These are phyloP conservation scores for Chalaropsis thielavioides DNA, from an alignment of 2,329 filamentous ascomycete genomes.

Conservation along the genomic window DNA sequence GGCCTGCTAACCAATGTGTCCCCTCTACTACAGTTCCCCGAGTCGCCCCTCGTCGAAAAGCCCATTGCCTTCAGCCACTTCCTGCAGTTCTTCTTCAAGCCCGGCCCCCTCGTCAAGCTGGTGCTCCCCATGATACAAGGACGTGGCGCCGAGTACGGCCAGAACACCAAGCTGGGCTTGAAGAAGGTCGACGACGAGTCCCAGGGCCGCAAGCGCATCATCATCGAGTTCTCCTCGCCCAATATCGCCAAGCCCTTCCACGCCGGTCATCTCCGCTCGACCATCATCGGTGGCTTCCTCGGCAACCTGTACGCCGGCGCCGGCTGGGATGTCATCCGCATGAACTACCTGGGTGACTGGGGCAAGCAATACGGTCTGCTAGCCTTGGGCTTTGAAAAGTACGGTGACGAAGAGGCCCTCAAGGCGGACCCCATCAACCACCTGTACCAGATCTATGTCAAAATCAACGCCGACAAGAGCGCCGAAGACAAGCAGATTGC, in stretches of 20 bases:
- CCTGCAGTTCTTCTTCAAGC: slow-evolving; percentile 67
- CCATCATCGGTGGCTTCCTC: slow-evolving; percentile 66
- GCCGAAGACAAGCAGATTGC: slow-evolving; percentile 54
- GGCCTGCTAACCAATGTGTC: neutral
- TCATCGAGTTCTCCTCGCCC: slow-evolving; percentile 73
- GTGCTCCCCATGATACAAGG: slow-evolving; percentile 56
- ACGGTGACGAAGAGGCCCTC: slow-evolving; percentile 58
- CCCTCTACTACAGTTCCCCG: slow-evolving; percentile 43
- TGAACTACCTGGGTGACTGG: slow-evolving; percentile 74
- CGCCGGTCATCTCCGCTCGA: slow-evolving; percentile 61
- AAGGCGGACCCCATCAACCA: slow-evolving; percentile 65
- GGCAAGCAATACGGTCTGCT: slow-evolving; percentile 63
- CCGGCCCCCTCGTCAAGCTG: slow-evolving; percentile 47
- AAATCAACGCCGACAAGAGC: slow-evolving; percentile 53
- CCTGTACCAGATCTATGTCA: slow-evolving; percentile 67
- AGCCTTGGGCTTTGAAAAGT: slow-evolving; percentile 60
- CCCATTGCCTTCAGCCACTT: slow-evolving; percentile 54
- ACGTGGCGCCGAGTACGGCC: slow-evolving; percentile 45
- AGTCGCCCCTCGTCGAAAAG: slow-evolving; percentile 57
- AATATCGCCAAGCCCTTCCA: slow-evolving; percentile 82
- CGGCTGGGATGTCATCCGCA: slow-evolving; percentile 58
- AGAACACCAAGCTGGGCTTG: slow-evolving; percentile 45
- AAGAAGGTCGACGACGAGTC: slow-evolving; percentile 46
- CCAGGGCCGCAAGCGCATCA: slow-evolving; percentile 48
- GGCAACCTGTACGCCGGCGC: slow-evolving; percentile 55